phyloP scores from a whole-genome alignment of 176 grass and related monocot genomes.

The Ampelocalamus luodianensis region DNA sequence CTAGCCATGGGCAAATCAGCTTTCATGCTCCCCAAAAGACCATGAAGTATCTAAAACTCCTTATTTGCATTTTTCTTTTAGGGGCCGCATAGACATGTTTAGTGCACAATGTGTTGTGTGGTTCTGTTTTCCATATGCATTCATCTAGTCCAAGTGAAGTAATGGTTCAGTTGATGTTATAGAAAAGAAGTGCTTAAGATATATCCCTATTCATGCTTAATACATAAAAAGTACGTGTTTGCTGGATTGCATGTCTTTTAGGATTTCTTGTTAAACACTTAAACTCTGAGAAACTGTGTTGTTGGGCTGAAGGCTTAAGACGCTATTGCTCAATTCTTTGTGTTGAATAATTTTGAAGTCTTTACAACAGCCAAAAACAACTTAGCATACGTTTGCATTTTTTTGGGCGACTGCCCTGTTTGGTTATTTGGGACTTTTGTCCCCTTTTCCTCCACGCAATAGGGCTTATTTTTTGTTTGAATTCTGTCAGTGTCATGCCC shows the following conservation, averaged over 20 bases:
- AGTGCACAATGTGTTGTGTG: background rate
- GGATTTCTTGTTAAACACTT: background rate
- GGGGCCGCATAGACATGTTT: background rate
- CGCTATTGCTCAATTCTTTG: background rate
- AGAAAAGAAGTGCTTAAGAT: no score
- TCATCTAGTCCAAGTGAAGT: background rate
- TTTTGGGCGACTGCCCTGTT: background rate
- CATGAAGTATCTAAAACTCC: background rate
- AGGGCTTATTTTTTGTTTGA: background rate
- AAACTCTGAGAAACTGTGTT: background rate
- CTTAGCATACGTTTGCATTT: background rate
- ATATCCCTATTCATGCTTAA: background rate
- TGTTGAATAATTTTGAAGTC: background rate
- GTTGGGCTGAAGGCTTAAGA: background rate
- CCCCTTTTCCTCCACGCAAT: no score
- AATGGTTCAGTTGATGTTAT: no score
- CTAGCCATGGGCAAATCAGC: background rate
- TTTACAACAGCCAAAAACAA: background rate
- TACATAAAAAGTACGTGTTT: background rate
- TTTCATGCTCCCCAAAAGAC: background rate
- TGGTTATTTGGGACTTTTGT: background rate
- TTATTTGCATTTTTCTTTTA: background rate
- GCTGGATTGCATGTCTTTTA: background rate
- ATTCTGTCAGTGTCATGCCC: background rate
- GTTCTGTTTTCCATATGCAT: background rate